Conservation (phyloP, 2,329 filamentous ascomycete genomes). For the Apiospora hydei region DNA sequence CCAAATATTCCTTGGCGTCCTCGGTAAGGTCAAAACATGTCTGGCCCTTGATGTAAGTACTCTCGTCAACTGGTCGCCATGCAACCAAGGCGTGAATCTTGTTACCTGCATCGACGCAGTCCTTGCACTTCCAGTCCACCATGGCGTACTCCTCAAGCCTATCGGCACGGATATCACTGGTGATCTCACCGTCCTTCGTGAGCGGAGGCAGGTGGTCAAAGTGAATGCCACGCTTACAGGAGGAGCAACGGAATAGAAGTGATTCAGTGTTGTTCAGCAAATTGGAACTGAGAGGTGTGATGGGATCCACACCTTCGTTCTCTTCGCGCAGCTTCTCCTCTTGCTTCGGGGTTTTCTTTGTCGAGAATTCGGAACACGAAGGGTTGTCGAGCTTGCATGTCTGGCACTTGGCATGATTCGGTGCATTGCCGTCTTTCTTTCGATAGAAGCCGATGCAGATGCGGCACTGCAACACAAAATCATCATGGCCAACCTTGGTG, state of each 20-base stretch:
- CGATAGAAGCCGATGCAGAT: conserved; percentile 76
- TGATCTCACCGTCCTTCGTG: conserved; percentile 44
- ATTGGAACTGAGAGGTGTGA: conserved; percentile 65
- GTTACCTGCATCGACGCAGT: conserved; percentile 69
- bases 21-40: conserved; percentile 66
- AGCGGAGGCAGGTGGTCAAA: conserved; percentile 77
- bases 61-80: conserved; percentile 77
- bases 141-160: conserved; percentile 74
- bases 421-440: conserved; percentile 74
- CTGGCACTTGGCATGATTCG: conserved; percentile 76
- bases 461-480: conserved; percentile 90
- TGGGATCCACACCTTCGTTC: conserved; percentile 80
- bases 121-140: conserved; percentile 78
- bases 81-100: conserved; percentile 84
- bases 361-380: conserved; percentile 78
- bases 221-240: conserved; percentile 83
- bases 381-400: conserved; percentile 69
- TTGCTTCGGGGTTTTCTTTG: conserved; percentile 75
- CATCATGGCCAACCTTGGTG: conserved; percentile 79
- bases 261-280: conserved; percentile 79
- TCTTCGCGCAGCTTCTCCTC: conserved; percentile 84
- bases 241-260: conserved; percentile 82
- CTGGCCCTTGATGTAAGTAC: conserved; percentile 60
- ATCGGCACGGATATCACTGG: conserved; percentile 61
- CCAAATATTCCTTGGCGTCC: conserved; percentile 87